Evolutionary conservation across 78 protist genomes (phyloP).

Genomic region (Anaeramoeba flamelloides): DNA sequence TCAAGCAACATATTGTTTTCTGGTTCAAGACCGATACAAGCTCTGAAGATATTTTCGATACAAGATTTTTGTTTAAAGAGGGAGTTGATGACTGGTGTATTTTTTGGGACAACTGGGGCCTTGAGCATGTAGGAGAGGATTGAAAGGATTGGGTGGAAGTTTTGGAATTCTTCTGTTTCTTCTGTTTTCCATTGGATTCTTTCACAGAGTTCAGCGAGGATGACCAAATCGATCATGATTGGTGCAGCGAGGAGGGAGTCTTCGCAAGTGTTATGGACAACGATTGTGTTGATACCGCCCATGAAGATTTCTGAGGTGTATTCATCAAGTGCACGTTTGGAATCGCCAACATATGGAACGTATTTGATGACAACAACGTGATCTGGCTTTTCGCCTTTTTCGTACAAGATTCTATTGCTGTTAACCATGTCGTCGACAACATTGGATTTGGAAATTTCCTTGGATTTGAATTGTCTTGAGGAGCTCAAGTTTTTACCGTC

Average conservation of each 20-base stretch:
- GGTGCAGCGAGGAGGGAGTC: slow-evolving; percentile 97
- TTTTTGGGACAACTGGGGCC: slow-evolving; percentile 82
- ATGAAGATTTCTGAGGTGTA: slow-evolving; percentile 41
- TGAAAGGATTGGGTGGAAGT: slow-evolving; percentile 65
- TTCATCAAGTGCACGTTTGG: slow-evolving; percentile 98
- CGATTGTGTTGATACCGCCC: slow-evolving; percentile 86
- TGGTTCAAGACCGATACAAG: slow-evolving; percentile 81
- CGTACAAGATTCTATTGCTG: slow-evolving; percentile 74
- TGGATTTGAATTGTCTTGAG: slow-evolving; percentile 85
- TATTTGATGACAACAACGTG: slow-evolving; percentile 9
- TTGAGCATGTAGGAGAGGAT: slow-evolving; percentile 64
- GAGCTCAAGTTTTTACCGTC: slow-evolving; percentile 94
- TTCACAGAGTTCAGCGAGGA: slow-evolving; percentile 60
- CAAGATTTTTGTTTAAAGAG: slow-evolving; percentile 73
- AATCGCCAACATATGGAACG: slow-evolving; percentile 95
- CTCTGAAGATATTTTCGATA: slow-evolving; percentile 72
- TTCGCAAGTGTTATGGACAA: slow-evolving; percentile 60
- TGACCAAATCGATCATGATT: slow-evolving; percentile 81
- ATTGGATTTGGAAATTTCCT: slow-evolving; percentile 92
- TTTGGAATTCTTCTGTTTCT: slow-evolving; percentile 15
- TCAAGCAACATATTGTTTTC: slow-evolving; percentile 58
- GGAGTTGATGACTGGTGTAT: slow-evolving; percentile 86
- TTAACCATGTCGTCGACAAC: slow-evolving; percentile 97
- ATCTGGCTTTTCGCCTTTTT: background rate
- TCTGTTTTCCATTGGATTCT: slow-evolving; percentile 43